A percentile compares a stretch with the other conserved stretches of the same genome.
These are phyloP conservation scores for Fusarium dimerum DNA, from an alignment of 2,329 filamentous ascomycete genomes.

Conservation along the genomic window DNA sequence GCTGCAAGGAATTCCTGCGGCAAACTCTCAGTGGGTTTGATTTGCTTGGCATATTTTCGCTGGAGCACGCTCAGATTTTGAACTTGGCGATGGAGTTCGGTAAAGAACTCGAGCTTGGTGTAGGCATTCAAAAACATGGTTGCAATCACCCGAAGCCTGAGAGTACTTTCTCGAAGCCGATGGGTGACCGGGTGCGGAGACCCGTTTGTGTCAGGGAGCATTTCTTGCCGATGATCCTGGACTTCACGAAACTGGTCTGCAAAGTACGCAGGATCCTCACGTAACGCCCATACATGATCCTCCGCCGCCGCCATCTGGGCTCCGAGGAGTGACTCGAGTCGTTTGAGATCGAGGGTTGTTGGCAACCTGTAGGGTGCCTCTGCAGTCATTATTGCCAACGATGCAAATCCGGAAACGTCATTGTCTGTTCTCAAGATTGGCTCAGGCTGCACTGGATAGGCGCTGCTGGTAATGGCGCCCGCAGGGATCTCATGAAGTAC, in stretches of 20 bases:
- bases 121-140: slow-evolving; percentile 36
- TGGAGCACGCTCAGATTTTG: slow-evolving; percentile 31
- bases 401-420: slow-evolving; percentile 35
- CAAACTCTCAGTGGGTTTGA: slow-evolving; percentile 35
- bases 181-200: slow-evolving; percentile 26
- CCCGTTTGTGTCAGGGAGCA: slow-evolving; percentile 41
- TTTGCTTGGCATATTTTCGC: slow-evolving; percentile 30
- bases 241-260: slow-evolving; percentile 41
- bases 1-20: slow-evolving; percentile 35
- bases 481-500: slow-evolving; percentile 54
- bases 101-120: slow-evolving; percentile 39
- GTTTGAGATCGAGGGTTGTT: slow-evolving; percentile 44
- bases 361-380: slow-evolving; percentile 57
- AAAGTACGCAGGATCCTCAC: slow-evolving; percentile 63
- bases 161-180: slow-evolving; percentile 13
- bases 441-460: slow-evolving; percentile 38
- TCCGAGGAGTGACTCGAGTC: slow-evolving; percentile 45
- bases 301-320: slow-evolving; percentile 45
- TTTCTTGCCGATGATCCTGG: slow-evolving; percentile 48
- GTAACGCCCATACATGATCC: slow-evolving; percentile 56
- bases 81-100: slow-evolving; percentile 38
- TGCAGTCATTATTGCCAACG: slow-evolving; percentile 41
- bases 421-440: slow-evolving; percentile 33
- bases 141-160: slow-evolving; percentile 44
- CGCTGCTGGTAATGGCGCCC: slow-evolving; percentile 30